Evolutionary conservation across 805 yeast genomes (phyloP), one percentile per base, ranked within the genome.

Genomic region (Komagataella pastoris): DNA sequence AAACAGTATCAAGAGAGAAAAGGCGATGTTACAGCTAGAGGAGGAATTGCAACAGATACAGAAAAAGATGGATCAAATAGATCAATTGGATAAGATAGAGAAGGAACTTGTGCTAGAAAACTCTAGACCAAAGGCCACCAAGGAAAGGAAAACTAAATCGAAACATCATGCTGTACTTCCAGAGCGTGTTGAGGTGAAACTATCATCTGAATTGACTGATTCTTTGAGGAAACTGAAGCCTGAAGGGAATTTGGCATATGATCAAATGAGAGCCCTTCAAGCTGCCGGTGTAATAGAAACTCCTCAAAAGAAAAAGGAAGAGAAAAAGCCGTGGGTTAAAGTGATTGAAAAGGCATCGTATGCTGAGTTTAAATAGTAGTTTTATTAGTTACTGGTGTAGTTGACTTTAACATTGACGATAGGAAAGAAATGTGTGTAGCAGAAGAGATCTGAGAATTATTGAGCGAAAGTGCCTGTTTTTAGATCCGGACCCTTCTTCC

Each of bases 281-380:
- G 79, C 87, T 55, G 74, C 83, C 30, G 99, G 99, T 58, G 79
- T 83, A 62, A 74, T 93, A 52, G 99, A 91, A 67, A 74, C 96
- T 5, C 80, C 97, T 68, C 76, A 82, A 44, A 87, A 84, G 10
- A 80, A 78, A 53, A 74, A 73, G 57, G 80, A 79, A 65, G 79
- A 72, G 65, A 78, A 84, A 63, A 83, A 79, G 64, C 84, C 83
- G 61, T 74, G 80, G 58, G 83, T 76, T 54, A 88, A 85, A 73
- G 68, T 85, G 55, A 85, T 95, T 30, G 97, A 91, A 66, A 91
- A 90, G 69, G 88, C 95, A 95, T 77, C 90, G 40, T 87, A 85
- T 70, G 91, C 91, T 71, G 95, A 91, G 68, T 87, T 86, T 62
- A 83, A 83, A 68, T 83, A 72, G 40, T 49, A 5, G 14, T 18